Base-by-base conservation (phyloP, 768 basidiomycete species). In the Neoboletus magnificus region DNA sequence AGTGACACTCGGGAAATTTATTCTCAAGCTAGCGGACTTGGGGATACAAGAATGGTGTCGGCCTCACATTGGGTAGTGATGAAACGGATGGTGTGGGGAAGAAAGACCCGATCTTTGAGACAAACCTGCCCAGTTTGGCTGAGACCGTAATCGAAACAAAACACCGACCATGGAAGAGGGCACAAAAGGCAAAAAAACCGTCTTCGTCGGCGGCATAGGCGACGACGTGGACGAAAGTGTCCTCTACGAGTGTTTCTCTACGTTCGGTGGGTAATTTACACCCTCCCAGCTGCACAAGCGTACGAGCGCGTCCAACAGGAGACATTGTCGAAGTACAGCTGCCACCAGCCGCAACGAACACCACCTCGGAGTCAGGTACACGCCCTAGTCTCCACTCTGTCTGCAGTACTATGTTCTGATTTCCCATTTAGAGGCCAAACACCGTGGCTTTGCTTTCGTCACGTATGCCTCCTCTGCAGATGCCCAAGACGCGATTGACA, bases 401-500 rank as follows among this genome's bases (percentile, higher is more conserved):
- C 50, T 59, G 50, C 50, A 47, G 0, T 20, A n/a, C 9, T 15
- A 33, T n/a, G n/a, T 36, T 45, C 44, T 60, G 20, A 59, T 22
- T 25, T 22, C 27, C 35, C 22, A 20, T 20, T 32, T 55, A 89
- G 89, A 88, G 58, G 73, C 74, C n/a, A 92, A 89, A 74, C 91
- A 93, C 70, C 85, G 93, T 43, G 96, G 95, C 11, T 98, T 94
- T 74, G 96, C 87, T 10, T 98, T 98, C 68, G 83, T 98, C 46
- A 94, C 93, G 2, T 98, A 83, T 69, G 74, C 84, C 12, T 87
- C 86, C 8, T 68, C 89, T 10, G 80, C 82, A 23, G 93, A 96
- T 71, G 94, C 96, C 5, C 89, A 91, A 67, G 95, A 98, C 69
- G 96, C 96, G 29, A 96, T 98, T 57, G 96, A 98, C 78, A 98